phyloP scores from a whole-genome alignment of 208 protist genomes.

The Blastocrithidia nonstop region DNA sequence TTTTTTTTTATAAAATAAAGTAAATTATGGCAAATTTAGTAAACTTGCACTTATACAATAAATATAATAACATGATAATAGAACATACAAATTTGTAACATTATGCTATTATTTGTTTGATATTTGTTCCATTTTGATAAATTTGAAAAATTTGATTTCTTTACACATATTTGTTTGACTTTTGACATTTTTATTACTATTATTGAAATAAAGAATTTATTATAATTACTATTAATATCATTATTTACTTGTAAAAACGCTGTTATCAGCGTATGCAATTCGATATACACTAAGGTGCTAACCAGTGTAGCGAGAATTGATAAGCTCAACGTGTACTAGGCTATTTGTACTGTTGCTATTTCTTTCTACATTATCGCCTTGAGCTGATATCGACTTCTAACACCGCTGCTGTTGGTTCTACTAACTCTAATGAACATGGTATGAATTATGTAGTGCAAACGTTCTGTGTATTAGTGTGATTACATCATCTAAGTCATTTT shows the following conservation, averaged over 20 bases:
- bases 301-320: slow-evolving; percentile 66
- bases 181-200: neutral
- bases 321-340: slow-evolving; percentile 14
- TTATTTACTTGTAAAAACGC: no score
- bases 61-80: no score
- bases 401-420: neutral
- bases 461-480: slow-evolving; percentile 10
- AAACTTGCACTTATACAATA: no score
- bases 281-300: slow-evolving; percentile 65
- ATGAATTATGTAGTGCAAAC: slow-evolving; percentile 16
- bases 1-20: no score
- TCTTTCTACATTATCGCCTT: slow-evolving; percentile 1
- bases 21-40: no score
- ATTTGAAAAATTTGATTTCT: slow-evolving; percentile 35
- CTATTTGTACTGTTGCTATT: slow-evolving; percentile 1
- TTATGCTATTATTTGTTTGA: no score
- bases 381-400: neutral
- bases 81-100: no score
- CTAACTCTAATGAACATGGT: neutral
- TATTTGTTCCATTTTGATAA: no score
- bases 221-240: no score
- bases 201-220: neutral
- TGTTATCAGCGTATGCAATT: slow-evolving; percentile 8
- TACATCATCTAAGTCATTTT: slow-evolving; percentile 67
- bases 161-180: neutral